These are phyloP conservation scores for Cladophialophora bantiana DNA, from an alignment of 2,329 filamentous ascomycete genomes.

Conservation along the genomic window DNA sequence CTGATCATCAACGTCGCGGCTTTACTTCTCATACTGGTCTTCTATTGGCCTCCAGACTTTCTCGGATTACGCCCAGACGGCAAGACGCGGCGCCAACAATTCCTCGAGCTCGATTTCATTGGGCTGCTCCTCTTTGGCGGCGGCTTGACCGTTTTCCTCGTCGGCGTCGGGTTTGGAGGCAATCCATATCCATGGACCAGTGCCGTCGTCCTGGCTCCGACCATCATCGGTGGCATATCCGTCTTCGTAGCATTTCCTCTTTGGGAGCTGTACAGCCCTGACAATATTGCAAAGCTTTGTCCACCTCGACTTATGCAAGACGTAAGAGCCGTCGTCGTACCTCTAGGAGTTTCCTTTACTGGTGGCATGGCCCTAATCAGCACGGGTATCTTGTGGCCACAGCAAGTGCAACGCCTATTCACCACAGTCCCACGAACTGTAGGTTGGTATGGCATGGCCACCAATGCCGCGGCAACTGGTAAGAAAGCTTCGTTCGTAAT, in stretches of 20 bases:
- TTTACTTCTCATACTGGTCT: constrained; percentile 21
- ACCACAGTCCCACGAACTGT: constrained; percentile 24
- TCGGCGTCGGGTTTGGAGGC: constrained; percentile 33
- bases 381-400: constrained; percentile 26
- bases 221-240: constrained; percentile 22
- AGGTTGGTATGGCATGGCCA: constrained; percentile 26
- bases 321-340: constrained; percentile 20
- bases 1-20: constrained; percentile 25
- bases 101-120: constrained; percentile 34
- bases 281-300: constrained; percentile 26
- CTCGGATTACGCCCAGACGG: constrained; percentile 27
- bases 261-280: constrained; percentile 25
- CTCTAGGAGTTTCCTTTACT: constrained; percentile 15
- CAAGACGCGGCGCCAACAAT: constrained; percentile 31
- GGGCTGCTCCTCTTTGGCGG: constrained; percentile 32
- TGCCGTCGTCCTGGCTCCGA: constrained; percentile 21
- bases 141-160: constrained; percentile 33
- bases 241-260: constrained; percentile 27
- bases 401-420: constrained; percentile 25
- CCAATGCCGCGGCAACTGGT: constrained; percentile 20
- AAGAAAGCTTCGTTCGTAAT: constrained; percentile 5
- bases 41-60: constrained; percentile 33
- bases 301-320: constrained; percentile 22
- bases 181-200: constrained; percentile 35
- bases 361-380: constrained; percentile 21